Percentiles rank a stretch among this genome's conserved stretches.
phyloP scores from a whole-genome alignment of 2,329 filamentous ascomycete genomes.

The Fusarium oxysporum region DNA sequence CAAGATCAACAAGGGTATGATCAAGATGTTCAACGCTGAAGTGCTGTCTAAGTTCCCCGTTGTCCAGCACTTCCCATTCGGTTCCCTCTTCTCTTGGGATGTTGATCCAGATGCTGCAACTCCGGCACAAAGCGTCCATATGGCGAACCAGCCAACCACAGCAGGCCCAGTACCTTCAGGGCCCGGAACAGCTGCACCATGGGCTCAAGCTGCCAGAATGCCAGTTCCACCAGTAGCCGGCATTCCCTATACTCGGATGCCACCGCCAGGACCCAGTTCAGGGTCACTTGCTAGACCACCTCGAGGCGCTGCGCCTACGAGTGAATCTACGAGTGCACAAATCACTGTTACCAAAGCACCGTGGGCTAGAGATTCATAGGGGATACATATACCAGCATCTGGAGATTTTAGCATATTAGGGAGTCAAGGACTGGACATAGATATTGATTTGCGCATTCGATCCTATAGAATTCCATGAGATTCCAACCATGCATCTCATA shows the following conservation, averaged over 20 bases:
- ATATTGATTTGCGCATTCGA: constrained; percentile 35
- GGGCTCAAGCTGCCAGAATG: constrained; percentile 57
- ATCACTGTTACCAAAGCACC: constrained; percentile 59
- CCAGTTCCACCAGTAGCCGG: constrained; percentile 50
- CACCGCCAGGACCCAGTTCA: constrained; percentile 46
- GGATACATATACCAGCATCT: background rate
- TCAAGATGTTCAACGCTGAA: constrained; percentile 99
- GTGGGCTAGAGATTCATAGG: constrained; percentile 54
- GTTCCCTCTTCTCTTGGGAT: constrained; percentile 83
- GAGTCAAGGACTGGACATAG: constrained; percentile 11
- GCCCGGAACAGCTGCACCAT: constrained; percentile 58
- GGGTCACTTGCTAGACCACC: constrained; percentile 43
- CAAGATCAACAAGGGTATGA: constrained; percentile 99
- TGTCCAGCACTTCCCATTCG: constrained; percentile 94
- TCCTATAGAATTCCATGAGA: background rate
- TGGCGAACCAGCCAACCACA: constrained; percentile 64
- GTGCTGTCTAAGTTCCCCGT: constrained; percentile 97
- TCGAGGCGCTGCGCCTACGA: constrained; percentile 29
- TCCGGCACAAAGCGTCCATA: constrained; percentile 65
- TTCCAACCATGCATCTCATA: background rate
- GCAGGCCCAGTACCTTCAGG: constrained; percentile 33
- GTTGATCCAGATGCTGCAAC: constrained; percentile 69
- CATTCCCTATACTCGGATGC: constrained; percentile 54
- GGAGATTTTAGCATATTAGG: background rate
- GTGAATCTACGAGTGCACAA: constrained; percentile 53